phyloP scores from a whole-genome alignment of 768 basidiomycete species.

The Mycena albidolilacea region DNA sequence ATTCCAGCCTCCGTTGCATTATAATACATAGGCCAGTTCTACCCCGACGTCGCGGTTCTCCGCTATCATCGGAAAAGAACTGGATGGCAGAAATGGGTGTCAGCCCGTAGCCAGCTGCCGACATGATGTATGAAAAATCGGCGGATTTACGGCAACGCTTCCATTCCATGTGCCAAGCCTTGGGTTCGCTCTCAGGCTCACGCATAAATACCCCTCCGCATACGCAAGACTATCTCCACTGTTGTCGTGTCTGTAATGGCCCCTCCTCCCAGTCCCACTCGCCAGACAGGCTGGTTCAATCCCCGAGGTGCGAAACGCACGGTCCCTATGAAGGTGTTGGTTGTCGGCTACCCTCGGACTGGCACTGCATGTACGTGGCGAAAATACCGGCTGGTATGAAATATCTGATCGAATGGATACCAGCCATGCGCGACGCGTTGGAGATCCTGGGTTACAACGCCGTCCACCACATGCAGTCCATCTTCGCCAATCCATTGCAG shows the following conservation, averaged over 20 bases:
- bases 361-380: slow-evolving; percentile 10
- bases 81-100: too few relatives aligned
- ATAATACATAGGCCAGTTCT: too few relatives aligned
- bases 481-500: slow-evolving; percentile 8
- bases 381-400: slow-evolving; percentile 1
- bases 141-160: slow-evolving; percentile 11
- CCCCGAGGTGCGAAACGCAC: slow-evolving; percentile 13
- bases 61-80: too few relatives aligned
- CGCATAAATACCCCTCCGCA: slow-evolving; percentile 7
- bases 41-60: too few relatives aligned
- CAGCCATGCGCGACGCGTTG: slow-evolving; percentile 10
- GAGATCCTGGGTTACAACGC: slow-evolving; percentile 13
- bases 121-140: not conserved
- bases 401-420: not conserved
- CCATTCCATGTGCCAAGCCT: slow-evolving; percentile 1
- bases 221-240: slow-evolving; percentile 5
- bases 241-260: slow-evolving; percentile 5
- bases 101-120: too few relatives aligned
- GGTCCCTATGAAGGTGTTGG: slow-evolving; percentile 19
- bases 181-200: not conserved
- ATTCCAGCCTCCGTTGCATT: too few relatives aligned
- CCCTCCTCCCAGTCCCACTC: not conserved
- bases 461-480: slow-evolving; percentile 11
- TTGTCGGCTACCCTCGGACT: slow-evolving; percentile 11
- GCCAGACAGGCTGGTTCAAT: slow-evolving; percentile 1